phyloP scores from a whole-genome alignment of 371 early-diverging fungal genomes.

The Apophysomyces trapeziformis region DNA sequence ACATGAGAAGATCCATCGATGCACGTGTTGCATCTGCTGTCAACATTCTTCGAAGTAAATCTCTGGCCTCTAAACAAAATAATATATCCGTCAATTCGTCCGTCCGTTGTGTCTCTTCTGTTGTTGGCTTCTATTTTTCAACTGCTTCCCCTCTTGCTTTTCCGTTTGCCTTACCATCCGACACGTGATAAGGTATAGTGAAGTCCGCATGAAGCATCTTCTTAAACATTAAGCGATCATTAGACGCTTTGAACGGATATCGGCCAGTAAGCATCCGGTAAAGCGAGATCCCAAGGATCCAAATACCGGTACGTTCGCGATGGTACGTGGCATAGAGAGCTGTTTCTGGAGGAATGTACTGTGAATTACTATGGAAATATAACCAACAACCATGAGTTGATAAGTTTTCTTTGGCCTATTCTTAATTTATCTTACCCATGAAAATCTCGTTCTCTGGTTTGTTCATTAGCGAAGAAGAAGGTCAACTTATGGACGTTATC shows the following conservation, averaged over 20 bases:
- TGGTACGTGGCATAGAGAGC: constrained; percentile 25
- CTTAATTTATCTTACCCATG: constrained; percentile 7
- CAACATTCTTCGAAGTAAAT: constrained; percentile 45
- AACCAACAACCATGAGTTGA: neutral
- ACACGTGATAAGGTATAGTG: constrained; percentile 39
- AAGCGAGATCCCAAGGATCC: constrained; percentile 48
- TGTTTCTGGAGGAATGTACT: constrained; percentile 48
- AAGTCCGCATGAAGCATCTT: constrained; percentile 46
- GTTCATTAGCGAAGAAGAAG: constrained; percentile 9
- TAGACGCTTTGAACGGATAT: constrained; percentile 45
- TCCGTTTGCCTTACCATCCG: constrained; percentile 32
- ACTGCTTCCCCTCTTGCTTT: neutral
- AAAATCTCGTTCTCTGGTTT: constrained; percentile 12
- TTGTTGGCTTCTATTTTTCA: too few relatives aligned
- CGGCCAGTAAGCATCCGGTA: constrained; percentile 44
- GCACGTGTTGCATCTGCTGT: constrained; percentile 42
- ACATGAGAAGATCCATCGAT: constrained; percentile 45
- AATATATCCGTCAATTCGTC: neutral
- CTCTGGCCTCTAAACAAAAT: constrained; percentile 37
- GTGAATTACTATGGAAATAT: constrained; percentile 23
- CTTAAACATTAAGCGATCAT: constrained; percentile 40
- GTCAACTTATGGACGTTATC: constrained; percentile 13
- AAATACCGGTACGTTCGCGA: constrained; percentile 39
- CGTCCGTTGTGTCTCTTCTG: neutral
- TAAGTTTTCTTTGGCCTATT: neutral